phyloP scores from a whole-genome alignment of 164 flowering plant species.

The Akebia trifoliata region DNA sequence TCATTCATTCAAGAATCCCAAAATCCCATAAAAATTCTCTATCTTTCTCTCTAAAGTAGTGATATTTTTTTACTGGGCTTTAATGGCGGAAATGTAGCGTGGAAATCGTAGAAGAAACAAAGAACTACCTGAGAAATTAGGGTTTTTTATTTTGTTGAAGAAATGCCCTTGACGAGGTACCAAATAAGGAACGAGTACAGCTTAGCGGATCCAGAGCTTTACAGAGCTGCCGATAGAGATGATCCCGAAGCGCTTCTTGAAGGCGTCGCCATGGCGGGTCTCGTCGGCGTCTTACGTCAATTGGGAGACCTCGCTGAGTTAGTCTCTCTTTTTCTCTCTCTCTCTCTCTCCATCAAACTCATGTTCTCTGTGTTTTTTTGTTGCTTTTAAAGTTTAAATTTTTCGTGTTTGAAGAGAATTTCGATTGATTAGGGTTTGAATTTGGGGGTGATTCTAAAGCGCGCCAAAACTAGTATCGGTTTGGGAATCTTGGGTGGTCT shows the following conservation, averaged over 20 bases:
- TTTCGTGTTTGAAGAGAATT: constrained; percentile 6
- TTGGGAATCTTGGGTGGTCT: background rate
- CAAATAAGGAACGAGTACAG: constrained; percentile 74
- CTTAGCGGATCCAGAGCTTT: constrained; percentile 91
- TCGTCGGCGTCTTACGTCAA: constrained; percentile 90
- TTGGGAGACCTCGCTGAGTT: constrained; percentile 97
- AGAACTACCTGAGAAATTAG: constrained; percentile 10
- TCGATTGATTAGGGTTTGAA: constrained; percentile 1
- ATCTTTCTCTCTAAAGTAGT: constrained; percentile 14
- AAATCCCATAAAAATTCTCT: constrained; percentile 10
- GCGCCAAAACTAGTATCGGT: background rate
- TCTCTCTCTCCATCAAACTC: background rate
- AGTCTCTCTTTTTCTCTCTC: constrained; percentile 20
- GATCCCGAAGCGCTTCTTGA: constrained; percentile 95
- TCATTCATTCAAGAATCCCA: constrained; percentile 7
- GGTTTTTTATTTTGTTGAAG: constrained; percentile 13
- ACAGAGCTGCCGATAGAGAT: constrained; percentile 73
- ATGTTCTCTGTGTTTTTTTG: background rate
- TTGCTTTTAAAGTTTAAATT: background rate
- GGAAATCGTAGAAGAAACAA: background rate
- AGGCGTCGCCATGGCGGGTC: constrained; percentile 98
- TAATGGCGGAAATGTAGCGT: constrained; percentile 17
- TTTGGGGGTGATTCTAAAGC: constrained; percentile 6
- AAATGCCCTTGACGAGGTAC: constrained; percentile 83
- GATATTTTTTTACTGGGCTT: background rate